Conservation (phyloP, 2,329 filamentous ascomycete species). For the Emergomyces pasteurianus region DNA sequence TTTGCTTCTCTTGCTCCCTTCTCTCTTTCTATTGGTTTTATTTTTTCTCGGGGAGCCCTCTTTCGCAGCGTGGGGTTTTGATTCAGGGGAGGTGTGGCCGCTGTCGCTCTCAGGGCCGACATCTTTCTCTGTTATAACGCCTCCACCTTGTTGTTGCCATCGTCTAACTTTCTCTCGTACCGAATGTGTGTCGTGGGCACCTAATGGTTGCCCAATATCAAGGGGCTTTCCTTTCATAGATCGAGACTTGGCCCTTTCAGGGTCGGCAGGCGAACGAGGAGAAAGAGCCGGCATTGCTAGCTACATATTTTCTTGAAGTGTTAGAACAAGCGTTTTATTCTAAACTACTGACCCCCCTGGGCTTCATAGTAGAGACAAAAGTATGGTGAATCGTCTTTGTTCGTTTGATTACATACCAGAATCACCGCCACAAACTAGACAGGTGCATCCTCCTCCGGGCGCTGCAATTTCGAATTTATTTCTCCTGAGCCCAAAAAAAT, state of each 20-base stretch:
- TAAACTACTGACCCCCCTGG: neutral
- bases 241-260: constrained; percentile 43
- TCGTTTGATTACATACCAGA: neutral
- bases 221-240: constrained; percentile 44
- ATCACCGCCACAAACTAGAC: neutral
- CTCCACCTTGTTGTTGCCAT: constrained; percentile 72
- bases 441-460: neutral
- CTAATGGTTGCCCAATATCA: constrained; percentile 40
- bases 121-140: constrained; percentile 51
- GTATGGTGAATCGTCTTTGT: neutral
- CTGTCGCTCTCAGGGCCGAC: constrained; percentile 46
- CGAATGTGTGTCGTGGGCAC: constrained; percentile 49
- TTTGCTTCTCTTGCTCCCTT: constrained; percentile 8
- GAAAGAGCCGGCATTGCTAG: constrained; percentile 31
- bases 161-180: constrained; percentile 68
- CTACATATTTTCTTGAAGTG: constrained; percentile 1
- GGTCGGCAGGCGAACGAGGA: constrained; percentile 27
- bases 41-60: constrained; percentile 14
- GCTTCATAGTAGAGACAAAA: neutral
- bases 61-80: constrained; percentile 14
- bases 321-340: neutral
- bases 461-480: neutral
- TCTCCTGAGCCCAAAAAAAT: neutral
- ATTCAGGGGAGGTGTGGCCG: constrained; percentile 13
- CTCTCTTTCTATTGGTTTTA: constrained; percentile 12